A percentile compares a stretch with the other conserved stretches of the same genome.
Evolutionary conservation across 140 eudicot species (phyloP).

Genomic region (Ambrosia hybrid): DNA sequence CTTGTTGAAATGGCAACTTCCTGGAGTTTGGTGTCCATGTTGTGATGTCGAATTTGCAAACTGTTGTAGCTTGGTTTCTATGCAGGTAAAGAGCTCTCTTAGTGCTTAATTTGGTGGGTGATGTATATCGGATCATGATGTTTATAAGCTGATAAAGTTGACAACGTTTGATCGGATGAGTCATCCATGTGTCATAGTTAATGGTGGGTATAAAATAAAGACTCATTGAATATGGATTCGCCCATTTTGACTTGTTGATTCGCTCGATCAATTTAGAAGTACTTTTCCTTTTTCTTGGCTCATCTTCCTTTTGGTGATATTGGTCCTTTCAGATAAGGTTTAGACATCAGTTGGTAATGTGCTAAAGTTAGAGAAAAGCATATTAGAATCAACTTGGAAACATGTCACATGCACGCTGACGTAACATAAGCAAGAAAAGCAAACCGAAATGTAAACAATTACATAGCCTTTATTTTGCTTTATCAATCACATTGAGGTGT

Average conservation of each 20-base stretch:
- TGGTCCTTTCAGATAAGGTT: slow-evolving; percentile 4
- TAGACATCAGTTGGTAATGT: neutral
- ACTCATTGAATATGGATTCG: neutral
- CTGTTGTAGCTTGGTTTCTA: neutral
- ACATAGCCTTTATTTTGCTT: slow-evolving; percentile 1
- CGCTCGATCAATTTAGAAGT: neutral
- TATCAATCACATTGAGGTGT: neutral
- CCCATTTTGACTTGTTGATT: neutral
- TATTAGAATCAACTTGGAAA: slow-evolving; percentile 1
- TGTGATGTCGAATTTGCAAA: too few relatives aligned
- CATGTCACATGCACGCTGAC: slow-evolving; percentile 9
- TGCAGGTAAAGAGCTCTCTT: neutral
- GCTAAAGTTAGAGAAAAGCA: neutral
- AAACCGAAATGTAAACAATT: neutral
- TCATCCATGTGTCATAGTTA: slow-evolving; percentile 24
- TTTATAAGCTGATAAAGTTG: slow-evolving; percentile 25
- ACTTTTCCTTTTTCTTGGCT: neutral
- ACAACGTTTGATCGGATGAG: slow-evolving; percentile 29
- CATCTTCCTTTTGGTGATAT: neutral
- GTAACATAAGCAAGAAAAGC: slow-evolving; percentile 5
- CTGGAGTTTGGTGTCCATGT: too few relatives aligned
- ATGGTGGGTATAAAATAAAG: slow-evolving; percentile 8
- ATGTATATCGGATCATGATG: slow-evolving; percentile 3
- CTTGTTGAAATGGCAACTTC: too few relatives aligned
- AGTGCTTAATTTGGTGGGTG: slow-evolving; percentile 12